Conservation (phyloP, 495 filamentous ascomycete species). For the Oidiodendron maius region DNA sequence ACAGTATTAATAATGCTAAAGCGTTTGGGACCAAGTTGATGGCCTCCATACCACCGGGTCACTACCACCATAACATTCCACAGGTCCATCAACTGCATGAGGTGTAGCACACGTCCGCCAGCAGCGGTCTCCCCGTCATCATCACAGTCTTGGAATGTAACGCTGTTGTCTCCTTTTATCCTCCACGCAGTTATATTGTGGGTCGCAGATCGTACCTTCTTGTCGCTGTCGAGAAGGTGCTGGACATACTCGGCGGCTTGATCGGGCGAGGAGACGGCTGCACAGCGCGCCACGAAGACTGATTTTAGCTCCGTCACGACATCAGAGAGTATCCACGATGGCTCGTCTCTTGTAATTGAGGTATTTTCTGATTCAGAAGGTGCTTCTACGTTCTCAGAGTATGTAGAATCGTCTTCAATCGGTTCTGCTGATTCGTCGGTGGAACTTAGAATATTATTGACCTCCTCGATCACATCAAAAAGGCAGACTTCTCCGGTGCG, state of each 20-base stretch:
- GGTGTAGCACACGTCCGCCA: conserved; percentile 73
- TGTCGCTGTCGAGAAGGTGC: conserved; percentile 73
- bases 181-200: conserved; percentile 79
- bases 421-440: conserved; percentile 5
- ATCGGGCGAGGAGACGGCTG: conserved; percentile 54
- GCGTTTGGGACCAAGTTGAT: conserved; percentile 78
- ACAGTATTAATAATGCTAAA: conserved; percentile 85
- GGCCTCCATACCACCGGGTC: conserved; percentile 89
- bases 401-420: neutral
- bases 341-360: conserved; percentile 24
- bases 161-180: conserved; percentile 36
- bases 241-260: conserved; percentile 65
- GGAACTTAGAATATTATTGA: conserved; percentile 26
- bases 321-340: conserved; percentile 67
- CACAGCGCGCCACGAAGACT: conserved; percentile 75
- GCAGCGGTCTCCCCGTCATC: conserved; percentile 97
- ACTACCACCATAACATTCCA: conserved; percentile 94
- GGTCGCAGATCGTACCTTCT: conserved; percentile 74
- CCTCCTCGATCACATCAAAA: conserved; percentile 75
- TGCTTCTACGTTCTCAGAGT: neutral
- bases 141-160: conserved; percentile 80
- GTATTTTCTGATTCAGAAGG: neutral
- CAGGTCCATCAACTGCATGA: conserved; percentile 92
- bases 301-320: conserved; percentile 78
- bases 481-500: conserved; percentile 74